Conservation (phyloP, 805 yeast species). For the Nakazawaea laoshanensis region DNA sequence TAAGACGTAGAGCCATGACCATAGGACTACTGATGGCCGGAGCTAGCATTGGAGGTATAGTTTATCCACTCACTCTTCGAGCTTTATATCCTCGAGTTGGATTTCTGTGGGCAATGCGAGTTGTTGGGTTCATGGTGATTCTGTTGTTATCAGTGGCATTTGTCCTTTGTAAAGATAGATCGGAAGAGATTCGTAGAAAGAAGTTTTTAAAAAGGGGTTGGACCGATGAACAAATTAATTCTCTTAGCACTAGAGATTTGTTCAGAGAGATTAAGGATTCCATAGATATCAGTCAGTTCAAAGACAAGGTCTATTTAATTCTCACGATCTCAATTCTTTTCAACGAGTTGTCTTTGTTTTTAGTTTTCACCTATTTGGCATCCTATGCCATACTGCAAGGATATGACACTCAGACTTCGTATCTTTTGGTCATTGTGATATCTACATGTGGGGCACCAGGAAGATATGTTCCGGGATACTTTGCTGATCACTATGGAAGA, state of each 20-base stretch:
- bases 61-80: conserved; percentile 43
- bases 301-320: conserved; percentile 31
- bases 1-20: conserved; percentile 48
- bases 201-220: conserved; percentile 12
- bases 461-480: conserved; percentile 22
- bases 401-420: conserved; percentile 31
- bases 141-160: conserved; percentile 27
- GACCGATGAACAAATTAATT: conserved; percentile 3
- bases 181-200: conserved; percentile 19
- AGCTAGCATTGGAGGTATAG: conserved; percentile 45
- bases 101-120: conserved; percentile 49
- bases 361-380: conserved; percentile 40
- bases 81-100: conserved; percentile 39
- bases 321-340: conserved; percentile 34
- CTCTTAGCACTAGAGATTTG: conserved; percentile 8
- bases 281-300: conserved; percentile 29
- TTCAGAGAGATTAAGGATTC: conserved; percentile 18
- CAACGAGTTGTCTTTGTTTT: conserved; percentile 38
- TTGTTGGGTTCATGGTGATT: conserved; percentile 37
- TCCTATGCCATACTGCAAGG: conserved; percentile 46
- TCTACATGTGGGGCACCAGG: conserved; percentile 35
- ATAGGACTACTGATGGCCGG: conserved; percentile 42
- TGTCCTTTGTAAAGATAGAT: conserved; percentile 32
- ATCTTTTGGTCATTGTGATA: conserved; percentile 36
- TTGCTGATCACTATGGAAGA: conserved; percentile 33